These are phyloP conservation scores for Kockovaella imperatae DNA, from an alignment of 768 basidiomycete genomes.

Conservation along the genomic window DNA sequence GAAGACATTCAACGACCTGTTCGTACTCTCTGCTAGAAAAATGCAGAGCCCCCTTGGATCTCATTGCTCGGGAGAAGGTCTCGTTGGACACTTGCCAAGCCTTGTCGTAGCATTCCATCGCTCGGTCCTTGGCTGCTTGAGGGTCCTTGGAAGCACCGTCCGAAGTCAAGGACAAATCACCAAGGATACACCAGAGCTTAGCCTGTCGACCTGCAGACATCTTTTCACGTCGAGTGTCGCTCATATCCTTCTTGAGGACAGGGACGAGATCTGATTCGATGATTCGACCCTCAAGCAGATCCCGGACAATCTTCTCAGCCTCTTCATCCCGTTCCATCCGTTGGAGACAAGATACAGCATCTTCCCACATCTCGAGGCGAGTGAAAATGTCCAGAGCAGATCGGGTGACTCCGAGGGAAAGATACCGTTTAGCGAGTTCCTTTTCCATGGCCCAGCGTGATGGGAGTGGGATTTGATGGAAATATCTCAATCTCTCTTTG, in stretches of 20 bases:
- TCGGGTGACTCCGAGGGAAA: conserved; percentile 75
- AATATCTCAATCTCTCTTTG: conserved; percentile 66
- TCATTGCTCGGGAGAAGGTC: conserved; percentile 82
- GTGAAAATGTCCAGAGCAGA: conserved; percentile 91
- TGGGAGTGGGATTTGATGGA: conserved; percentile 74
- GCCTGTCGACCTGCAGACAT: conserved; percentile 68
- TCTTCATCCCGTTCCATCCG: conserved; percentile 69
- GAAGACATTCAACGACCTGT: conserved; percentile 60
- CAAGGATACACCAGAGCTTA: conserved; percentile 89
- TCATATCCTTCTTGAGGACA: conserved; percentile 54
- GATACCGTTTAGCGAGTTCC: conserved; percentile 76
- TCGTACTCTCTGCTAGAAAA: conserved; percentile 62
- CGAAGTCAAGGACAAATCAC: conserved; percentile 56
- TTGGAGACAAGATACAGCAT: conserved; percentile 81
- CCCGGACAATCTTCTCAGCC: conserved; percentile 71
- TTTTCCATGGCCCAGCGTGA: conserved; percentile 88
- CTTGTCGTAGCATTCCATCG: conserved; percentile 63
- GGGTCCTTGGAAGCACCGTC: conserved; percentile 20
- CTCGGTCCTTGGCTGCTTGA: conserved; percentile 54
- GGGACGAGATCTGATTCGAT: conserved; percentile 72
- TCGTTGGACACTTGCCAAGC: conserved; percentile 77
- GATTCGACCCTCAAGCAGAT: conserved; percentile 73
- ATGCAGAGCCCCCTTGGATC: conserved; percentile 77
- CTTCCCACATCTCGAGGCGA: conserved; percentile 97
- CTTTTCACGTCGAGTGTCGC: conserved; percentile 23